Evolutionary conservation across 805 yeast species (phyloP).

Genomic region (Candida patagonica): DNA sequence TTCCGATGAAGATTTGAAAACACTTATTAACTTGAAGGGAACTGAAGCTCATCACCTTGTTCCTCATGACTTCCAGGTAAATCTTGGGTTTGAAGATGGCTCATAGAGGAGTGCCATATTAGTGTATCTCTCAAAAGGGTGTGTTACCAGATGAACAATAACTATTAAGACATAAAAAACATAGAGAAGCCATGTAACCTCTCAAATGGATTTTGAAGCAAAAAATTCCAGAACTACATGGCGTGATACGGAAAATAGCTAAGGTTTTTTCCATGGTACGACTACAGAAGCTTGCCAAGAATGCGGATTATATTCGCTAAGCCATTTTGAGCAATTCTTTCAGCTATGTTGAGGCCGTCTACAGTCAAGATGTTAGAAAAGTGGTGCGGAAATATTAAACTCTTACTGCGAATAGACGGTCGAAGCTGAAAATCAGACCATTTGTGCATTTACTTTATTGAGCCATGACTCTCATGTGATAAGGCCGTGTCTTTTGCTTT

Average conservation of each 20-base stretch:
- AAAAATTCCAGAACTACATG: background rate
- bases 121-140: background rate
- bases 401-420: no score
- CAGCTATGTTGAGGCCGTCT: no score
- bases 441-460: no score
- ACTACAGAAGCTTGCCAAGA: no score
- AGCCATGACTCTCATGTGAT: no score
- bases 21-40: constrained; percentile 15
- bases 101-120: background rate
- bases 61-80: background rate
- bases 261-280: background rate
- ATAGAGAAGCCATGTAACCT: background rate
- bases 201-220: background rate
- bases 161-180: background rate
- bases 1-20: constrained; percentile 34
- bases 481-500: no score
- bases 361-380: no score
- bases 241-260: background rate
- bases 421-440: no score
- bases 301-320: no score
- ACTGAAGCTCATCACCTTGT: background rate
- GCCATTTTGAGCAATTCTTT: no score
- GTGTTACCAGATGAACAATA: background rate
- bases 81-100: constrained; percentile 1
- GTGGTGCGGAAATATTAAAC: no score